Conservation (phyloP, 2,329 filamentous ascomycete genomes). For the Sporothrix brunneoviolacea region DNA sequence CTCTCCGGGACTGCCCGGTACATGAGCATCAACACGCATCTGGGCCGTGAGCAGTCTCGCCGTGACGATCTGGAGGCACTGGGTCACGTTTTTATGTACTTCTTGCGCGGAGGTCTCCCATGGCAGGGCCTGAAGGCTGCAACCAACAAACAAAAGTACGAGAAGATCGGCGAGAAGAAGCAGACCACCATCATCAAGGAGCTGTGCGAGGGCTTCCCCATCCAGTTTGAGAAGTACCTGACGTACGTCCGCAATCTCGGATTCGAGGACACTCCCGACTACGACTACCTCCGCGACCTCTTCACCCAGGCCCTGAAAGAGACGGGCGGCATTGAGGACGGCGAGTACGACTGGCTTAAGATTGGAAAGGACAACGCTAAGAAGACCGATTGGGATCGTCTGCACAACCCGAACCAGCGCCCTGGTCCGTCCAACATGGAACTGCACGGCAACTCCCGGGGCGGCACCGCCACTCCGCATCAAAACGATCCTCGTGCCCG, state of each 20-base stretch:
- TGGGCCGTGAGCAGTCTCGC: slow-evolving; percentile 91
- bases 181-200: slow-evolving; percentile 97
- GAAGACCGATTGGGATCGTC: slow-evolving; percentile 75
- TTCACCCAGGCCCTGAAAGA: slow-evolving; percentile 96
- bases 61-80: slow-evolving; percentile 91
- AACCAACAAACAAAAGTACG: slow-evolving; percentile 92
- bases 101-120: slow-evolving; percentile 61
- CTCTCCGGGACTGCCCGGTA: slow-evolving; percentile 94
- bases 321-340: slow-evolving; percentile 89
- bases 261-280: slow-evolving; percentile 97
- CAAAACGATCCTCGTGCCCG: slow-evolving; percentile 48
- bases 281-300: slow-evolving; percentile 92
- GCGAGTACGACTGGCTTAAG: slow-evolving; percentile 99
- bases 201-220: slow-evolving; percentile 89
- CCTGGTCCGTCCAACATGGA: slow-evolving; percentile 81
- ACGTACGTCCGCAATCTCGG: slow-evolving; percentile 96
- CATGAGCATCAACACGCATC: slow-evolving; percentile 99
- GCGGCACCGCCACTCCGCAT: slow-evolving; percentile 58
- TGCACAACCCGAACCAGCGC: slow-evolving; percentile 70
- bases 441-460: slow-evolving; percentile 66
- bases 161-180: slow-evolving; percentile 99
- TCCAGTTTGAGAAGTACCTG: slow-evolving; percentile 96
- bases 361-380: slow-evolving; percentile 66
- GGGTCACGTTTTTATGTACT: slow-evolving; percentile 70
- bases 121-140: slow-evolving; percentile 68